Conservation (phyloP, 345 rosid species). For the Euphorbia tirucalli region DNA sequence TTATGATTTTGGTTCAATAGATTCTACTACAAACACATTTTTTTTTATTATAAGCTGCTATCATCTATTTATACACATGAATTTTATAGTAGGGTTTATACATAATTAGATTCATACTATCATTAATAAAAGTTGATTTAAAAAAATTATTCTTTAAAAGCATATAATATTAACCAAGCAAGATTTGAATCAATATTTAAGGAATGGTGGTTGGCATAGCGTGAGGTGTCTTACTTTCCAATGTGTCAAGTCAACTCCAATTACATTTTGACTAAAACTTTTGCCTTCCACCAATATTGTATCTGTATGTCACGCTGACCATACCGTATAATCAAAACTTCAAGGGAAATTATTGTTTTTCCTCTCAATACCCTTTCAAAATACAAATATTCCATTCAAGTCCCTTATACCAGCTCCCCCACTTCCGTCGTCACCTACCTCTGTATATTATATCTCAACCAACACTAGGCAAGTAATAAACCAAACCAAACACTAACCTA, state of each 20-base stretch:
- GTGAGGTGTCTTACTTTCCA: background rate
- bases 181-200: too few species aligned
- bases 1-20: too few species aligned
- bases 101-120: too few species aligned
- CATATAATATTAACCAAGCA: too few species aligned
- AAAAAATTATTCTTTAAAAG: too few species aligned
- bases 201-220: background rate
- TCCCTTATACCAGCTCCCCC: conserved; percentile 28
- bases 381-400: background rate
- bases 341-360: too few species aligned
- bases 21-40: too few species aligned
- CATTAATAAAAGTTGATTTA: too few species aligned
- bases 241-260: background rate
- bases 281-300: background rate
- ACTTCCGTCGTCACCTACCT: conserved; percentile 37
- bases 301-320: background rate
- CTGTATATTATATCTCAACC: conserved; percentile 35
- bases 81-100: too few species aligned
- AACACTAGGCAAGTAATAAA: conserved; percentile 33
- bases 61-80: too few species aligned
- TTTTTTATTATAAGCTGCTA: too few species aligned
- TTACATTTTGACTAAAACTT: background rate
- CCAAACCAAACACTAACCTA: conserved; percentile 29
- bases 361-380: background rate
- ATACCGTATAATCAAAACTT: too few species aligned